phyloP scores from a whole-genome alignment of 352 stramenopile species.

The Globisporangium spiculum region DNA sequence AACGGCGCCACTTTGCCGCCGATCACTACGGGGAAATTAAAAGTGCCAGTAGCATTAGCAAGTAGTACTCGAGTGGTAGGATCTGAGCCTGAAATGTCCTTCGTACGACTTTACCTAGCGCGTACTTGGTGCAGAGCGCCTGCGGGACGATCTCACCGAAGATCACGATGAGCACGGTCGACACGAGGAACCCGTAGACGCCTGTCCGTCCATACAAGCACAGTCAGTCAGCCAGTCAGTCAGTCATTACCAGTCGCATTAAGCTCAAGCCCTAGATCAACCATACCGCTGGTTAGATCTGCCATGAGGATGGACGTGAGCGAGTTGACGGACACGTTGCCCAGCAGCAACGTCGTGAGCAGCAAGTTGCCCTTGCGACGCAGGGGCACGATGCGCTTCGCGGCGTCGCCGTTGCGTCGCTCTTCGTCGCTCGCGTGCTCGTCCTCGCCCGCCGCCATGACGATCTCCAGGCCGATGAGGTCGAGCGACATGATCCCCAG shows the following conservation, averaged over 20 bases:
- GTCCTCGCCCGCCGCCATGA: conserved; percentile 91
- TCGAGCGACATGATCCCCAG: conserved; percentile 97
- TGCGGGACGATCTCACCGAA: conserved; percentile 92
- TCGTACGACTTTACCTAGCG: conserved; percentile 3
- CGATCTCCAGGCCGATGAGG: conserved; percentile 96
- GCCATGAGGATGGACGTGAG: conserved; percentile 94
- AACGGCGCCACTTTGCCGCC: conserved; percentile 82
- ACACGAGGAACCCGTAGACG: conserved; percentile 88
- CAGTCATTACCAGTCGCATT: not conserved
- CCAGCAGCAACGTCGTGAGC: conserved; percentile 94
- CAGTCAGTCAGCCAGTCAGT: conserved; percentile 10
- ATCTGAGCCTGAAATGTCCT: not conserved
- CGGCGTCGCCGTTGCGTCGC: conserved; percentile 49
- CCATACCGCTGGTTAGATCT: conserved; percentile 62
- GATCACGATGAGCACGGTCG: conserved; percentile 92
- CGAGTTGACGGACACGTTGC: conserved; percentile 97
- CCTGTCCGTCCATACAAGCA: conserved; percentile 8
- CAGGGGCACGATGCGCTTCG: conserved; percentile 85
- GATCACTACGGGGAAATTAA: conserved; percentile 37
- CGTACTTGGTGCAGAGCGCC: conserved; percentile 88
- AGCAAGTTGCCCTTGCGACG: conserved; percentile 95
- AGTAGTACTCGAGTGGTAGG: not conserved
- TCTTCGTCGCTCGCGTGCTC: conserved; percentile 64
- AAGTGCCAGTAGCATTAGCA: not conserved
- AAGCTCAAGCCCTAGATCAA: conserved; percentile 2